Percentiles rank a stretch among this genome's conserved stretches.
Evolutionary conservation across 2,329 filamentous ascomycete genomes (phyloP).

Genomic region (Ascochyta clinopodiicola): DNA sequence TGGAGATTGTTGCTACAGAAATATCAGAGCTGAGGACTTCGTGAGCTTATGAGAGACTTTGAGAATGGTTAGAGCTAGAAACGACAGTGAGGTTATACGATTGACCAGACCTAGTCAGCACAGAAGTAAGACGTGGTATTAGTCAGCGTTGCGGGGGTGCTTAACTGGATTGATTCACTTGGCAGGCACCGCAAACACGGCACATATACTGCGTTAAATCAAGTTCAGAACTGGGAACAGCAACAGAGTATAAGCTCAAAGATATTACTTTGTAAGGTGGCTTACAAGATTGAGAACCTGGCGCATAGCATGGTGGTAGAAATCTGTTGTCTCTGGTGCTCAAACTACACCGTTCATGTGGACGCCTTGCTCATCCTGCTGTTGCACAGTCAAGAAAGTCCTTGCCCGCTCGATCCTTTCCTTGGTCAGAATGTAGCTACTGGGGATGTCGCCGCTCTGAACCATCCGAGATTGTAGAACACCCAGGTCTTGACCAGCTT

Average conservation of each 20-base stretch:
- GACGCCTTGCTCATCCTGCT: conserved; percentile 39
- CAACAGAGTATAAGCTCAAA: neutral
- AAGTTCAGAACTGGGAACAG: neutral
- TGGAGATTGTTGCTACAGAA: neutral
- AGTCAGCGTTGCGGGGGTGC: conserved; percentile 11
- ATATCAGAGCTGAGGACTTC: neutral
- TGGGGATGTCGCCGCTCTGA: conserved; percentile 43
- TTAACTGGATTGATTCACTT: neutral
- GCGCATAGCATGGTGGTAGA: neutral
- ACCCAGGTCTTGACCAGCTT: conserved; percentile 42
- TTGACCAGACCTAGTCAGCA: neutral
- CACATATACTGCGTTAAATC: neutral
- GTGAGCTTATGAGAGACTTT: neutral
- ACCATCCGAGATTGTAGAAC: conserved; percentile 43
- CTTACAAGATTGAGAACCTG: neutral
- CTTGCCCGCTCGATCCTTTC: conserved; percentile 44
- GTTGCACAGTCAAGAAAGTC: conserved; percentile 41
- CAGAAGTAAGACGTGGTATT: neutral
- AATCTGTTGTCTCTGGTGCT: neutral
- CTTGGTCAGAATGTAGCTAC: conserved; percentile 47
- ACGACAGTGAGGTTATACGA: neutral
- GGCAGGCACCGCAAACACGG: conserved; percentile 1
- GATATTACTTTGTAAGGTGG: neutral
- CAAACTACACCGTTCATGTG: conserved; percentile 38
- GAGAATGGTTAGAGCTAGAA: no score